Evolutionary conservation across 2,329 filamentous ascomycete species (phyloP).

Genomic region (Talaromyces piceae): DNA sequence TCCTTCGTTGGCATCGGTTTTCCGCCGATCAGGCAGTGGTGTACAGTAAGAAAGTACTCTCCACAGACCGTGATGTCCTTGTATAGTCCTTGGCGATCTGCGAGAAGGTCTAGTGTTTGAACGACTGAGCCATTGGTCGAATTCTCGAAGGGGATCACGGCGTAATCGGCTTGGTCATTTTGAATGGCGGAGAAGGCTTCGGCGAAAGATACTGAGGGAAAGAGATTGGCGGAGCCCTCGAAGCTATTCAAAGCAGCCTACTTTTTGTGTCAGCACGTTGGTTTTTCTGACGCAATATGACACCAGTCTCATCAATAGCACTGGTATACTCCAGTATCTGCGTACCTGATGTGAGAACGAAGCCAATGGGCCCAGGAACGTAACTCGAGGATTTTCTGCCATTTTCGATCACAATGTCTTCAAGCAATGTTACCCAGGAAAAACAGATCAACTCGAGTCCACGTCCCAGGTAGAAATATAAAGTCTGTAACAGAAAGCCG

Average conservation of each 20-base stretch:
- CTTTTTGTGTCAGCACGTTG: no score
- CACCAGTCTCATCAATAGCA: no score
- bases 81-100: conserved; percentile 60
- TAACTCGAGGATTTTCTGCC: conserved; percentile 28
- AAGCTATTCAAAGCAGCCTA: conserved; percentile 51
- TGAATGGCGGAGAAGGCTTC: conserved; percentile 79
- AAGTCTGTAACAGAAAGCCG: neutral
- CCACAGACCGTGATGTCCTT: conserved; percentile 67
- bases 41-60: conserved; percentile 79
- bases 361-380: conserved; percentile 57
- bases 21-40: conserved; percentile 67
- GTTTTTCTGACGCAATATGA: no score
- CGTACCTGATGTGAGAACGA: conserved; percentile 64
- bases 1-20: conserved; percentile 12
- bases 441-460: neutral
- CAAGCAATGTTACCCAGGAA: neutral
- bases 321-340: neutral
- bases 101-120: conserved; percentile 81
- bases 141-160: conserved; percentile 93
- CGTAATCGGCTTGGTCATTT: conserved; percentile 54
- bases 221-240: conserved; percentile 24
- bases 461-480: no score
- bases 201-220: conserved; percentile 31
- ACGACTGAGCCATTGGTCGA: conserved; percentile 89
- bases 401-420: neutral